A percentile compares a stretch with the other conserved stretches of the same genome.
Evolutionary conservation across 208 protist genomes (phyloP).

Genomic region (Acanthamoeba royreba): DNA sequence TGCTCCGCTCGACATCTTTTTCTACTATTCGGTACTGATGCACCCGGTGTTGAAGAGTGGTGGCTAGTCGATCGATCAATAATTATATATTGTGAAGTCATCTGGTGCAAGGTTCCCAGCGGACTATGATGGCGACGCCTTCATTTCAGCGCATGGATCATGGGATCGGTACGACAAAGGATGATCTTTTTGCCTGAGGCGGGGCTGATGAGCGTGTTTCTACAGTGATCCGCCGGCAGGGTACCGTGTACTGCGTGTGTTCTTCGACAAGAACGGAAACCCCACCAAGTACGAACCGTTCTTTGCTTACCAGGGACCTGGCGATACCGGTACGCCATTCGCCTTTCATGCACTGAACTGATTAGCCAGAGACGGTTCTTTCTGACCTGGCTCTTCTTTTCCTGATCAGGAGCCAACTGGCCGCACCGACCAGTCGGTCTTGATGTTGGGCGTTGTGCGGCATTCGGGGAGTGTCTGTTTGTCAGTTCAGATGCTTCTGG

Average conservation of each 20-base stretch:
- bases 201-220: too few relatives aligned
- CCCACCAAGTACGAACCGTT: not conserved
- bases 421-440: not conserved
- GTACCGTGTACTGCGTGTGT: too few relatives aligned
- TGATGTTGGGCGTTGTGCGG: not conserved
- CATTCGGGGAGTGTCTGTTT: not conserved
- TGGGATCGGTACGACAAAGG: not conserved
- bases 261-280: too few relatives aligned
- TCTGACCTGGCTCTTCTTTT: not conserved
- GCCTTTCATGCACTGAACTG: not conserved
- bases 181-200: too few relatives aligned
- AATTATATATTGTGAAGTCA: too few relatives aligned
- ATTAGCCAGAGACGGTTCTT: not conserved
- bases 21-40: not conserved
- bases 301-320: not conserved
- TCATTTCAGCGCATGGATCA: not conserved
- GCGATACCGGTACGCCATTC: not conserved
- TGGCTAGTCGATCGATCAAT: too few relatives aligned
- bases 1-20: not conserved
- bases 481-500: not conserved
- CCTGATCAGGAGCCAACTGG: not conserved
- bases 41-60: not conserved
- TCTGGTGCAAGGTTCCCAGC: too few relatives aligned
- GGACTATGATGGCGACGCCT: not conserved
- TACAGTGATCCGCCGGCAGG: too few relatives aligned